Evolutionary conservation across 495 filamentous ascomycete genomes (phyloP), one percentile per base, ranked within the genome.

Genomic region (Cetradonia linearis): DNA sequence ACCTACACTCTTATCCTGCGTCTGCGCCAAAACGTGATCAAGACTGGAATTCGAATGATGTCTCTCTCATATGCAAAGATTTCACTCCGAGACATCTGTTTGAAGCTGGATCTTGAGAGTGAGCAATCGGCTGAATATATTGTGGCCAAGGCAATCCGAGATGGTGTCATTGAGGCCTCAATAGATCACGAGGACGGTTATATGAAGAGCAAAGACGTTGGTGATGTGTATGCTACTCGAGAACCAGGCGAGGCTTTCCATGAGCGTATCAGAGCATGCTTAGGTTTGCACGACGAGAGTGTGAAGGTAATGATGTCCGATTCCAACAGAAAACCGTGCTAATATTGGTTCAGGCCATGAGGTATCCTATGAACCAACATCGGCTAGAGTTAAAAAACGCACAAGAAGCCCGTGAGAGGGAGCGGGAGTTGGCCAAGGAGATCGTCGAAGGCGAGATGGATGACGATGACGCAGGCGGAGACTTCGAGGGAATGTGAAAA

Each of bases 361-460:
- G 94, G 18, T 98, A 96, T 77, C 93, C 93, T 10, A 96, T 96
- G 92, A 96, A 98, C 75, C 91, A 96, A 75, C 92, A 97, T 75
- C 81, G 93, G n/a, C 78, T 96, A 33, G 93, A 97, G 74, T 77
- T 97, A 55, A 96, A 95, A 84, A 97, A 93, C 68, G 93, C 94
- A 3, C 91, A 96, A 72, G 93, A 97, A 74, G 93, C 93, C 23
- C 83, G 93, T 46, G 93, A 98, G 74, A 81, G 93, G 44, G 93
- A 98, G 76, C 79, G 94, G 31, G 93, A 98, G 72, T 78, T 98
- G 74, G 93, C 92, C 52, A 98, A 97, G 81, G 93, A 98, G 80
- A 98, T 98, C 67, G 88, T 96, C 73, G 93, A 97, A 63, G 93
- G 94, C 18, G 93, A 97, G 67, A 83, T 95, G 74, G 93, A 97